phyloP scores from a whole-genome alignment of 108 stramenopile species.

The Cyclotella kingstonii region DNA sequence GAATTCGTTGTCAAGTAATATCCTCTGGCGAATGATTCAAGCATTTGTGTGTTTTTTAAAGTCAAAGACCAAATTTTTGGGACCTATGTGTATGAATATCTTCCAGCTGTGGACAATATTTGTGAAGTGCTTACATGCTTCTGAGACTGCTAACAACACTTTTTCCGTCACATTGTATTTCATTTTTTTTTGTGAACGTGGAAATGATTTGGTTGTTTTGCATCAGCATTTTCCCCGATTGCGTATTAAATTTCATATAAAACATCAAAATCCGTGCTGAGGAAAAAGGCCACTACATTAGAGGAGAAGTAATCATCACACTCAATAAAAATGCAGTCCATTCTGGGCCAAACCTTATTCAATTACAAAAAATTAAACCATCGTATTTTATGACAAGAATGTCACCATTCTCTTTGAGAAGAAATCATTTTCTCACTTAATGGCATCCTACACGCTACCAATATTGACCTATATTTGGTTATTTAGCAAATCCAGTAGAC shows the following conservation, averaged over 20 bases:
- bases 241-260: too few relatives aligned
- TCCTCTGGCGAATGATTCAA: too few relatives aligned
- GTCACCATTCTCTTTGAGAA: neutral
- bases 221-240: neutral
- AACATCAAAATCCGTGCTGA: neutral
- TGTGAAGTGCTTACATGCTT: too few relatives aligned
- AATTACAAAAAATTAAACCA: slow-evolving; percentile 5
- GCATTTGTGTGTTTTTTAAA: neutral
- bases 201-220: too few relatives aligned
- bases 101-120: slow-evolving; percentile 4
- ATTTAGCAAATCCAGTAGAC: neutral
- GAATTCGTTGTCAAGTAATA: too few relatives aligned
- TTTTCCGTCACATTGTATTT: neutral
- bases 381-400: neutral
- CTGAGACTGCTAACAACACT: neutral
- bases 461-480: slow-evolving; percentile 11
- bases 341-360: slow-evolving; percentile 1
- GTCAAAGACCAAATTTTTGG: neutral
- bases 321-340: neutral
- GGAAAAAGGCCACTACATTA: slow-evolving; percentile 1
- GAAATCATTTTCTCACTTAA: neutral
- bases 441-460: neutral
- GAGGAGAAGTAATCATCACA: neutral
- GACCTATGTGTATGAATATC: neutral
- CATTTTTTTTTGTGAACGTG: neutral